Conservation (phyloP, 164 flowering plant genomes). For the Cinnamomum micranthum region DNA sequence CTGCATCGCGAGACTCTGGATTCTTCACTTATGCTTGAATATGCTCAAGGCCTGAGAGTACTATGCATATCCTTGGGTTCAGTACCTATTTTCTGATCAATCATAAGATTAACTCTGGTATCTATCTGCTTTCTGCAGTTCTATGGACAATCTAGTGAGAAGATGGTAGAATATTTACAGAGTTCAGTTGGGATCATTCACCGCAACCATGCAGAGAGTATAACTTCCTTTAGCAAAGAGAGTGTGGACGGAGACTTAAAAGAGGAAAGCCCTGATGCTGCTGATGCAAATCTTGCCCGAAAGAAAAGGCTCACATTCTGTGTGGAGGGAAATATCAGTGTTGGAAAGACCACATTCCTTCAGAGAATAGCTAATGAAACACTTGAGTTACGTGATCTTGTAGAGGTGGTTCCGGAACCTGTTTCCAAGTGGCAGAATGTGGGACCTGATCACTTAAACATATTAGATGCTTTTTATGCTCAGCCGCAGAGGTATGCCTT, state of each 20-base stretch:
- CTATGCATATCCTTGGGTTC: too few relatives aligned
- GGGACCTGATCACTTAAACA: slow-evolving; percentile 95
- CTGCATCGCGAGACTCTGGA: too few relatives aligned
- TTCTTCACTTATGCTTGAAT: too few relatives aligned
- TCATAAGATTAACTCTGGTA: too few relatives aligned
- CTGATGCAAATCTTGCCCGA: slow-evolving; percentile 33
- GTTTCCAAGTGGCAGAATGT: slow-evolving; percentile 93
- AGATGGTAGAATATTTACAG: slow-evolving; percentile 85
- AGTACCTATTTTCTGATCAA: too few relatives aligned
- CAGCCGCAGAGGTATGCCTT: slow-evolving; percentile 95
- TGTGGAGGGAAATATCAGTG: slow-evolving; percentile 98
- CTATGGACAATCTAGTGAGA: slow-evolving; percentile 65
- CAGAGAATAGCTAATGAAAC: slow-evolving; percentile 97
- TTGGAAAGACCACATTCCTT: slow-evolving; percentile 93
- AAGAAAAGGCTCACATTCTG: slow-evolving; percentile 81
- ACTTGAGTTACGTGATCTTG: slow-evolving; percentile 88
- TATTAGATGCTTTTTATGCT: slow-evolving; percentile 87
- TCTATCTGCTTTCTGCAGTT: slow-evolving; percentile 44
- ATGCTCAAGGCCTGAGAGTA: too few relatives aligned
- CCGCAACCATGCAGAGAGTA: slow-evolving; percentile 91
- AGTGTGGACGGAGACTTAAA: slow-evolving; percentile 81
- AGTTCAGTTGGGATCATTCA: slow-evolving; percentile 93
- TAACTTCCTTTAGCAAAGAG: slow-evolving; percentile 73
- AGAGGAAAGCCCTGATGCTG: slow-evolving; percentile 45
- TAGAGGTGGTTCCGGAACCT: slow-evolving; percentile 97